Conservation (phyloP, 2,329 filamentous ascomycete genomes). For the Hypoxylon sp. region DNA sequence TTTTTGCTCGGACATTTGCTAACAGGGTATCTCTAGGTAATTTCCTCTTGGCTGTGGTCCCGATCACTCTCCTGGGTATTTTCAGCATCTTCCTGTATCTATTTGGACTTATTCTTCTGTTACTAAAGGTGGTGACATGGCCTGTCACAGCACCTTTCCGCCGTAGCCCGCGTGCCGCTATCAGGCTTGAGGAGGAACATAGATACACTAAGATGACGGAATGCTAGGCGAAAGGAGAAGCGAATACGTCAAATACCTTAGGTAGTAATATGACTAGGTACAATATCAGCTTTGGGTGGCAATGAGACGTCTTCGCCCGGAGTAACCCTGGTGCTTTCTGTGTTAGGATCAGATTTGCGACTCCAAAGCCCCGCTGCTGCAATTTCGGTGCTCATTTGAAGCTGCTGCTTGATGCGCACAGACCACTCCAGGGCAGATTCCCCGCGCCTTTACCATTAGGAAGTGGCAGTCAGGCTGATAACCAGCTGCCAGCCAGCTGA, state of each 20-base stretch:
- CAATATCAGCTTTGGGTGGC: not conserved
- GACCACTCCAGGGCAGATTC: no score
- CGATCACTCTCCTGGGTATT: constrained; percentile 29
- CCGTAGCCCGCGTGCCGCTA: not conserved
- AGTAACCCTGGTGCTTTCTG: not conserved
- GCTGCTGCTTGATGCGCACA: no score
- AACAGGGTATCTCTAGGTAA: constrained; percentile 12
- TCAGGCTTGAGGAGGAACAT: constrained; percentile 16
- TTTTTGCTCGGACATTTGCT: not conserved
- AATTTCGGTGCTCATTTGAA: no score
- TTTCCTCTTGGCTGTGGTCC: constrained; percentile 25
- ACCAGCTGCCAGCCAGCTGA: no score
- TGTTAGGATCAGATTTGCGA: no score
- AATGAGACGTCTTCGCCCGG: not conserved
- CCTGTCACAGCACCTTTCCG: constrained; percentile 22
- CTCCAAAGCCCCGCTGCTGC: no score
- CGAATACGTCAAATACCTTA: not conserved
- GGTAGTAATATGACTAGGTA: not conserved
- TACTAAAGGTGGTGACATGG: constrained; percentile 27
- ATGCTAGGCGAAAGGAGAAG: constrained; percentile 3
- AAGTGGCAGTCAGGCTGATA: no score
- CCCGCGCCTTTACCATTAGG: no score
- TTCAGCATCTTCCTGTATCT: constrained; percentile 32
- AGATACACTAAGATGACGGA: constrained; percentile 18
- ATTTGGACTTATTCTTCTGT: constrained; percentile 18